Conservation (phyloP, 2,329 filamentous ascomycete species). For the Septoria linicola region DNA sequence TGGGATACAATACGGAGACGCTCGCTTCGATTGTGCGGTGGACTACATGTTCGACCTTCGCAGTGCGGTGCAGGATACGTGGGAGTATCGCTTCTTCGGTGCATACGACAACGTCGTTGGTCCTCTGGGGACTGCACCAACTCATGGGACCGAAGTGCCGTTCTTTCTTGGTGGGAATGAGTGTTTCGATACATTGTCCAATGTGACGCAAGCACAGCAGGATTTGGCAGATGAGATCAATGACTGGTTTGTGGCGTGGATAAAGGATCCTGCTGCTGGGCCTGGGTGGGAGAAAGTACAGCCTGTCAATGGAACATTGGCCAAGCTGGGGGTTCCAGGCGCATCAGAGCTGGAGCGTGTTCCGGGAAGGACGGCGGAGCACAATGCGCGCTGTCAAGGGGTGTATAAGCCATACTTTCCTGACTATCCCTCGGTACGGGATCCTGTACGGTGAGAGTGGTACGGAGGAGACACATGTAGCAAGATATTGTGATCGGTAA, state of each 20-base stretch:
- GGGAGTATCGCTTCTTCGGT: slow-evolving; percentile 45
- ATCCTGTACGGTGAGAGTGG: background rate
- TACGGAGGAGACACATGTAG: too few species aligned
- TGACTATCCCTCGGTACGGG: background rate
- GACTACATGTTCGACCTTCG: slow-evolving; percentile 11
- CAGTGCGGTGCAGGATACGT: slow-evolving; percentile 16
- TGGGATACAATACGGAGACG: slow-evolving; percentile 46
- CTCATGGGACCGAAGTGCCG: slow-evolving; percentile 12
- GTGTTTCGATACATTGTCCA: slow-evolving; percentile 6
- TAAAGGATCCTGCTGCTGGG: slow-evolving; percentile 7
- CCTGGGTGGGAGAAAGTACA: slow-evolving; percentile 4
- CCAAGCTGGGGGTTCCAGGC: slow-evolving; percentile 9
- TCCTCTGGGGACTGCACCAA: background rate
- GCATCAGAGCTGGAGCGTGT: background rate
- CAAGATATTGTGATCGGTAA: too few species aligned
- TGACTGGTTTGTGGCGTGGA: slow-evolving; percentile 13
- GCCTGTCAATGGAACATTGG: background rate
- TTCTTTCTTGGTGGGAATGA: slow-evolving; percentile 10
- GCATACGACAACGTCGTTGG: slow-evolving; percentile 25
- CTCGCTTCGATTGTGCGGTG: slow-evolving; percentile 20
- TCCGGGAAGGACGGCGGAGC: slow-evolving; percentile 2
- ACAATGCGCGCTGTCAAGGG: background rate
- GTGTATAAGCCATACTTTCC: slow-evolving; percentile 3
- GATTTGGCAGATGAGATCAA: slow-evolving; percentile 6
- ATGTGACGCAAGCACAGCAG: slow-evolving; percentile 8